Evolutionary conservation across 1,139 yeast genomes (phyloP).

Genomic region (Pichiaceae sp.): DNA sequence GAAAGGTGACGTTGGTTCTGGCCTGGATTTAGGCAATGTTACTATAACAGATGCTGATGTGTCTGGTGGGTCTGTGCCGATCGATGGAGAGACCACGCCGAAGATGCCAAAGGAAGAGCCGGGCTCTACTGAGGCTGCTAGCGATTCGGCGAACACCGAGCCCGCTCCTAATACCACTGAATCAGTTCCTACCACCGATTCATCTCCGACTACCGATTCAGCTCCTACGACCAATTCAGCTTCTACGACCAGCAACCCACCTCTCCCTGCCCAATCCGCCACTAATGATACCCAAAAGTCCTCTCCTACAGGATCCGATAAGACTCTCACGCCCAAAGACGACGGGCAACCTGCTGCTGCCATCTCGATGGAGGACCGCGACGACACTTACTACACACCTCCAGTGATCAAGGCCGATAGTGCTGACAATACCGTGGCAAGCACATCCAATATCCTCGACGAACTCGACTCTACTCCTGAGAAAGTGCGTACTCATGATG

Average conservation of each 20-base stretch:
- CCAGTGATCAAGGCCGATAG: slow-evolving; percentile 9
- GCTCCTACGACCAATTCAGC: not conserved
- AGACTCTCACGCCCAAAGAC: not conserved
- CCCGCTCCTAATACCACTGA: not conserved
- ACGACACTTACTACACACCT: slow-evolving; percentile 15
- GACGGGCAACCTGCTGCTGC: not conserved
- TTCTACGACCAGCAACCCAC: not conserved
- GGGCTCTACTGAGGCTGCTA: not conserved
- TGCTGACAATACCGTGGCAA: not conserved
- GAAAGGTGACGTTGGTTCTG: slow-evolving; percentile 86
- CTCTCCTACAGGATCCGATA: not conserved
- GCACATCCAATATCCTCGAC: not conserved
- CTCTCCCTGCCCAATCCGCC: not conserved
- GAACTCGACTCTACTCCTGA: not conserved
- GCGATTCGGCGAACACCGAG: not conserved
- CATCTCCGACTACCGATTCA: not conserved
- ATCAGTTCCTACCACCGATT: not conserved
- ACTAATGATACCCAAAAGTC: not conserved
- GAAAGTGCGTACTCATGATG: not conserved
- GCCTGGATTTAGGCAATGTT: slow-evolving; percentile 28
- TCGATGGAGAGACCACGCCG: not conserved
- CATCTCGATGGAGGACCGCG: slow-evolving; percentile 3
- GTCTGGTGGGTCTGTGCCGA: not conserved
- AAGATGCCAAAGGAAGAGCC: not conserved
- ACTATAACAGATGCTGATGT: not conserved